Base-by-base conservation (phyloP, 805 yeast species). In the Sungouiozyma intestinalis region DNA sequence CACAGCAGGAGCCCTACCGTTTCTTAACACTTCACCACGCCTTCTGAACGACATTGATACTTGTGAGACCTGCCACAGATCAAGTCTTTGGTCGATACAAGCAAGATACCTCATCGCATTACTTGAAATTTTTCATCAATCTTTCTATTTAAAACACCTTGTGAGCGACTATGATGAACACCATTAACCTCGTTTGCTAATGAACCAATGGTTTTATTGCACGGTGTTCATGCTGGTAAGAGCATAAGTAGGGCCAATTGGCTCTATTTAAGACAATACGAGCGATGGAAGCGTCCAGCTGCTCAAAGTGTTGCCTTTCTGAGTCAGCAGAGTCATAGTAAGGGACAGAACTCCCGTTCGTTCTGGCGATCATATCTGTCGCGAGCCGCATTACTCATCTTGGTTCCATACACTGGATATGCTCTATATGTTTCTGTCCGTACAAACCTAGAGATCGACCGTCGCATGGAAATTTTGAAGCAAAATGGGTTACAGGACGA, bases 351-450 rank as follows among this genome's bases (percentile, higher is more conserved):
- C n/a, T n/a, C n/a, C n/a, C n/a, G 9, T 24, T 24, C 29, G 6
- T 21, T 7, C 15, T 16, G 29, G 24, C 20, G 17, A 37, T 4
- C 35, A 11, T 41, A 38, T 18, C 4, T 27, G 21, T 14, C 15
- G 4, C 18, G 24, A 3, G 16, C 34, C 3, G 21, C 49, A 3
- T 40, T 55, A 27, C 46, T 50, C 0, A 39, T 62, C n/a, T 46
- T 64, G 18, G 47, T 60, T 3, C 65, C 81, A 1, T 84, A 84
- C 55, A 70, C 86, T 0, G 72, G 81, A 0, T 79, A 78, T 52
- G 82, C 86, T 19, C 65, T 75, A 9, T 81, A 72, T 52, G 74
- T 81, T 40, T 77, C 80, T 33, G 50, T 69, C 21, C 60, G 71
- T 31, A 74, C 90, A 2, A 71, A 71, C 40, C 55, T 62, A 20